Conservation (phyloP, 148 eudicot species). For the Vaccinium corymbosum region DNA sequence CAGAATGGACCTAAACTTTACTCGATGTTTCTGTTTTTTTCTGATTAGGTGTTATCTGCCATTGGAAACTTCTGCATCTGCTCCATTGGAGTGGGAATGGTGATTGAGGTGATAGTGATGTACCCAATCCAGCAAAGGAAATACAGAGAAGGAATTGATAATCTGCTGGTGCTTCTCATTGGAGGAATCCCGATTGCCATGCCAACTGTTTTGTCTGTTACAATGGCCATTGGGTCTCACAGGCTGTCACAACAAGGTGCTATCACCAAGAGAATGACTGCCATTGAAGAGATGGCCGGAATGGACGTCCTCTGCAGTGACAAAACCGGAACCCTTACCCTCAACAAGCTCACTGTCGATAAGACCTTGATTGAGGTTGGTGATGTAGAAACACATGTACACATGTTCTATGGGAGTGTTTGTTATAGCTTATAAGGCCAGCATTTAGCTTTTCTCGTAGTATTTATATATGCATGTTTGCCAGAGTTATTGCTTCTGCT, state of each 20-base stretch:
- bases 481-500: not conserved
- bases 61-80: conserved; percentile 83
- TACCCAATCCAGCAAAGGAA: conserved; percentile 55
- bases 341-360: conserved; percentile 75
- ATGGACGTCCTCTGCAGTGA: conserved; percentile 92
- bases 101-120: conserved; percentile 69
- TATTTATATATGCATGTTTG: not conserved
- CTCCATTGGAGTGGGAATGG: conserved; percentile 57
- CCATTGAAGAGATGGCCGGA: conserved; percentile 90
- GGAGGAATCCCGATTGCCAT: conserved; percentile 90
- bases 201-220: conserved; percentile 82
- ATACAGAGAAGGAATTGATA: conserved; percentile 74
- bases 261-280: conserved; percentile 87
- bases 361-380: conserved; percentile 57
- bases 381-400: not conserved
- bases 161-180: conserved; percentile 71
- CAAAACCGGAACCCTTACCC: conserved; percentile 82
- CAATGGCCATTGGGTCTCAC: conserved; percentile 87
- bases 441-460: not conserved
- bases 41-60: conserved; percentile 51
- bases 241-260: conserved; percentile 74
- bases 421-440: not conserved
- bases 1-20: not conserved
- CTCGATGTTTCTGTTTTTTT: not conserved
- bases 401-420: not conserved